These are phyloP conservation scores for Prosopis cineraria DNA, from an alignment of 306 rosid species.

Conservation along the genomic window DNA sequence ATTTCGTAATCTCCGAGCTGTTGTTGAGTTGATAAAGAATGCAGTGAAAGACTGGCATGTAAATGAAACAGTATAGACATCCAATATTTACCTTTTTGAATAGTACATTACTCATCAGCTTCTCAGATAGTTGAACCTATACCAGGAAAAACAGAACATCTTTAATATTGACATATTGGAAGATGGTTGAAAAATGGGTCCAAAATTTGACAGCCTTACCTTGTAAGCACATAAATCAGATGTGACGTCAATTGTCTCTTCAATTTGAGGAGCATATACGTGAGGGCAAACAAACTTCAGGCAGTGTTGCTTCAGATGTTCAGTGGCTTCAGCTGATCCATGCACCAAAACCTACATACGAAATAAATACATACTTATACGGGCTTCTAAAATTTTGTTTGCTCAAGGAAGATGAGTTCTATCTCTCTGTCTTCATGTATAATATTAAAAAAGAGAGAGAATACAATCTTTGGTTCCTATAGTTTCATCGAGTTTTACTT, in stretches of 20 bases:
- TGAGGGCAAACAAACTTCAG: slow-evolving; percentile 81
- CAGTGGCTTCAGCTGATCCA: slow-evolving; percentile 98
- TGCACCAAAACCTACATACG: slow-evolving; percentile 85
- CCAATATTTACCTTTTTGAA: slow-evolving; percentile 75
- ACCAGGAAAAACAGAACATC: slow-evolving; percentile 34
- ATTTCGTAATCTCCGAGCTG: slow-evolving; percentile 92
- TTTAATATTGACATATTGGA: slow-evolving; percentile 17
- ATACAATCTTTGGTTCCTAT: no score
- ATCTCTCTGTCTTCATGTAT: slow-evolving; percentile 20
- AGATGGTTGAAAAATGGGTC: slow-evolving; percentile 14
- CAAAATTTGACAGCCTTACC: slow-evolving; percentile 45
- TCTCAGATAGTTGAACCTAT: slow-evolving; percentile 94
- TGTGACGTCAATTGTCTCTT: slow-evolving; percentile 92
- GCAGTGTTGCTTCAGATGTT: slow-evolving; percentile 94
- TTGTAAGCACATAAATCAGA: slow-evolving; percentile 96
- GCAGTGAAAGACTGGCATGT: slow-evolving; percentile 7
- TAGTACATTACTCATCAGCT: slow-evolving; percentile 85
- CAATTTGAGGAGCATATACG: slow-evolving; percentile 93
- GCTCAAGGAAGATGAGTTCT: no score
- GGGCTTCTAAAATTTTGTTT: background rate
- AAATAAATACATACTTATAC: no score
- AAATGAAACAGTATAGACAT: background rate
- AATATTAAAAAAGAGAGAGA: background rate
- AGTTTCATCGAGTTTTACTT: no score
- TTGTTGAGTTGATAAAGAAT: slow-evolving; percentile 34